Percentiles rank a stretch among this genome's conserved stretches.
These are phyloP conservation scores for Lipomyces sp. DNA, from an alignment of 805 yeast genomes.

Conservation along the genomic window DNA sequence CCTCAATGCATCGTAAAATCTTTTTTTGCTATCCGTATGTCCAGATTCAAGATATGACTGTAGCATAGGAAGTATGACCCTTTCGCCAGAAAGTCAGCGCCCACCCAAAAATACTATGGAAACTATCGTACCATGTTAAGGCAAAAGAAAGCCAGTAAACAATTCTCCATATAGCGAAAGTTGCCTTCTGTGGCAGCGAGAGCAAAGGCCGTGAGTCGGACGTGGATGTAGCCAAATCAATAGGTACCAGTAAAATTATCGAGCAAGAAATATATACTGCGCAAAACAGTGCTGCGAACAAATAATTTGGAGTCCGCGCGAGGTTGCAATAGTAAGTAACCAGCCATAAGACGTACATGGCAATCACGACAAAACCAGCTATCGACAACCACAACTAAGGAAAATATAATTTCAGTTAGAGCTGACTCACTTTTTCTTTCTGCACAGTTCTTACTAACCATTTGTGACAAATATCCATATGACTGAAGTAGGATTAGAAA, in stretches of 20 bases:
- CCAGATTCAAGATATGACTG: conserved; percentile 76
- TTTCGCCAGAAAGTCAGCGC: too few species aligned
- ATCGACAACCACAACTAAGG: conserved; percentile 19
- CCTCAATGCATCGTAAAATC: conserved; percentile 55
- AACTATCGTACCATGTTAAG: conserved; percentile 76
- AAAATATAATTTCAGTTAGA: not conserved
- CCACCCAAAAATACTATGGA: too few species aligned
- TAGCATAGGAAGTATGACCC: conserved; percentile 58
- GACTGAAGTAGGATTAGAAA: too few species aligned
- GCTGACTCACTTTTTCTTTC: too few species aligned
- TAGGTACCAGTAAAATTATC: conserved; percentile 67
- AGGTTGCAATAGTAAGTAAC: conserved; percentile 41
- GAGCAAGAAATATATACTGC: conserved; percentile 75
- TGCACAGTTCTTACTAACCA: too few species aligned
- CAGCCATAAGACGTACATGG: conserved; percentile 38
- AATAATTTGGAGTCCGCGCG: conserved; percentile 42
- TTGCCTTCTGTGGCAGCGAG: conserved; percentile 46
- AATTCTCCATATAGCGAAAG: conserved; percentile 64
- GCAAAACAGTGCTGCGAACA: conserved; percentile 48
- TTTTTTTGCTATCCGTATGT: conserved; percentile 47
- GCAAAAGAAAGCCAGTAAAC: conserved; percentile 78
- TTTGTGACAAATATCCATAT: too few species aligned
- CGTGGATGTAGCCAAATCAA: conserved; percentile 62
- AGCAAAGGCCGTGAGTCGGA: conserved; percentile 44
- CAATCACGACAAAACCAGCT: conserved; percentile 34